Evolutionary conservation across 805 yeast genomes (phyloP).

Genomic region (Wickerhamia fluorescens): DNA sequence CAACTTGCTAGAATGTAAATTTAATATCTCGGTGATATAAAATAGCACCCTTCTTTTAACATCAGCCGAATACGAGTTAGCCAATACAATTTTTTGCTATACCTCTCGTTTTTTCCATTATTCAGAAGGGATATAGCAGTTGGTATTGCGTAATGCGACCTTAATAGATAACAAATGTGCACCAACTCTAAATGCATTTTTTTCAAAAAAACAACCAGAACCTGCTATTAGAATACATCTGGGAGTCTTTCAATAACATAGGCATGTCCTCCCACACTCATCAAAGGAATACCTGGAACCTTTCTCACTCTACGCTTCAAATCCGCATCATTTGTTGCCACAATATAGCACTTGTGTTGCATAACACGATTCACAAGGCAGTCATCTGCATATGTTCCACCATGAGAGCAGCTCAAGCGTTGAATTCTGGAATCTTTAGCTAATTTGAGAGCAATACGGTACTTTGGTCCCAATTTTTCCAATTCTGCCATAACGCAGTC

Average conservation of each 20-base stretch:
- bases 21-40: no score
- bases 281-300: slow-evolving; percentile 93
- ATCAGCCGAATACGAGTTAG: no score
- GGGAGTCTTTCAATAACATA: slow-evolving; percentile 94
- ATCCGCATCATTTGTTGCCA: slow-evolving; percentile 97
- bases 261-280: slow-evolving; percentile 93
- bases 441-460: slow-evolving; percentile 82
- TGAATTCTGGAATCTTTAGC: slow-evolving; percentile 93
- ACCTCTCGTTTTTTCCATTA: no score
- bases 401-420: slow-evolving; percentile 82
- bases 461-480: slow-evolving; percentile 92
- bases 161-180: no score
- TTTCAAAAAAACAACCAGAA: no score
- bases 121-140: no score
- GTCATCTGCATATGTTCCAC: slow-evolving; percentile 98
- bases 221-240: slow-evolving; percentile 80
- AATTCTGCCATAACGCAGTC: slow-evolving; percentile 98
- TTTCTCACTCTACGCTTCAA: slow-evolving; percentile 89
- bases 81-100: no score
- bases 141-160: no score
- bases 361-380: slow-evolving; percentile 88
- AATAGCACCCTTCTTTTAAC: no score
- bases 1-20: no score
- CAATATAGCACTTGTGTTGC: slow-evolving; percentile 95
- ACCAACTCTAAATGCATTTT: no score